A percentile compares a stretch with the other conserved stretches of the same genome.
These are phyloP conservation scores for Phaeosphaeriaceae sp. DNA, from an alignment of 2,329 filamentous ascomycete genomes.

Conservation along the genomic window DNA sequence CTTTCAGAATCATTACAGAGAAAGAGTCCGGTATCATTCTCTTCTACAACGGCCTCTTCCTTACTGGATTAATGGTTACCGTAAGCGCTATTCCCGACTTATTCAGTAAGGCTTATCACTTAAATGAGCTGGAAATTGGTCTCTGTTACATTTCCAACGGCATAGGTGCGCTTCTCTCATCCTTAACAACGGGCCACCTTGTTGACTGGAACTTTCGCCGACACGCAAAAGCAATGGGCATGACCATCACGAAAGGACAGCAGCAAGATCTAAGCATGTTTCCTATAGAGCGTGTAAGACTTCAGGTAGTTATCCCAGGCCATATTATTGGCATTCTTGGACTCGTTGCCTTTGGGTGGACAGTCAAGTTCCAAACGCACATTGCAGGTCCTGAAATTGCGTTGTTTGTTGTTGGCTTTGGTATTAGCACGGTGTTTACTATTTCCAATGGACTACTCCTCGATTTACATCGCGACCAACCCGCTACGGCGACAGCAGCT, in stretches of 20 bases:
- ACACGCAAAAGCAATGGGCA: constrained; percentile 65
- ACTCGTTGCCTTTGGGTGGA: constrained; percentile 53
- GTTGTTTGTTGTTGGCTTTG: constrained; percentile 60
- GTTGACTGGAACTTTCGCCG: constrained; percentile 78
- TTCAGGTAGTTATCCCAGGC: constrained; percentile 49
- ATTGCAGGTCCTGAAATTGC: constrained; percentile 54
- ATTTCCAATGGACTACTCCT: constrained; percentile 55
- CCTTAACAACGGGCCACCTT: constrained; percentile 44
- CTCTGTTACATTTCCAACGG: constrained; percentile 42
- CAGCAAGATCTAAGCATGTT: constrained; percentile 60
- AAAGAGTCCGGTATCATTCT: constrained; percentile 42
- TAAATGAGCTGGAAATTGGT: constrained; percentile 38
- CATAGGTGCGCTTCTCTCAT: constrained; percentile 32
- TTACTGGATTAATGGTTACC: constrained; percentile 41
- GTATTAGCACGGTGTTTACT: constrained; percentile 60
- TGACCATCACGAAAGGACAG: constrained; percentile 66
- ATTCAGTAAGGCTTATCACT: constrained; percentile 34
- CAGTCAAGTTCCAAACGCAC: constrained; percentile 42
- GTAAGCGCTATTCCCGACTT: constrained; percentile 34
- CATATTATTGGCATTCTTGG: constrained; percentile 42
- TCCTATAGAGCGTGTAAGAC: constrained; percentile 56
- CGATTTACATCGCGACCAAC: constrained; percentile 49
- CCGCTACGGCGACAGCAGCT: constrained; percentile 51
- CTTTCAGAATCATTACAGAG: constrained; percentile 35
- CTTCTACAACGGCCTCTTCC: constrained; percentile 42